Evolutionary conservation across 805 yeast species (phyloP), one percentile per base, ranked within the genome.

Genomic region (Groenewaldozyma tartarivorans): DNA sequence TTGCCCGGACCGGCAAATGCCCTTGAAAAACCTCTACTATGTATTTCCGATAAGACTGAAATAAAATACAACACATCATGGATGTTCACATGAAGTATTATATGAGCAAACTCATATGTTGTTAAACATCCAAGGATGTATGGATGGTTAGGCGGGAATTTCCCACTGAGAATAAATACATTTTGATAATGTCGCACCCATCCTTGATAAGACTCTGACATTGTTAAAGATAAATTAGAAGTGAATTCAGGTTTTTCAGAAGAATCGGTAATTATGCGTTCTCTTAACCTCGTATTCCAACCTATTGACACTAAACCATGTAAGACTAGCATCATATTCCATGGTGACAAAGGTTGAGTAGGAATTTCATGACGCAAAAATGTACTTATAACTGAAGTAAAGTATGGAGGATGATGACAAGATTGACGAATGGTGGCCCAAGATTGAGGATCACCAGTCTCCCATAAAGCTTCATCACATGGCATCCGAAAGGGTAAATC

Each of bases 381-480:
- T 11, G 48, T 38, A 19, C 38, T 35, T 4, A 51, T 41, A 4
- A 47, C 43, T 4, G 40, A 40, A 9, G 43, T 38, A 34, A 50
- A 51, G 21, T 35, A 42, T 4, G 55, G 55, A 11, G 50, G 49
- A 4, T 48, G 38, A 4, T 42, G 42, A 11, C 15, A 42, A 20
- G 22, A 15, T 19, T 41, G 36, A 32, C 27, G 30, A 19, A 42
- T 17, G 16, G 30, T 17, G n/a, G 33, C 17, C 53, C 53, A 49
- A 7, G 46, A 13, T 3, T 37, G 29, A 4, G 50, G 47, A 36
- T 53, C 53, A 2, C 57, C 49, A 17, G 55, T 41, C 36, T 70
- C 75, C 85, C 85, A 78, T 21, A 75, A 51, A 17, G 62, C 68
- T 51, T 79, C 85, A 42, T 74, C 74, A 49, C 81, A 79, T 1